Evolutionary conservation across 768 basidiomycete genomes (phyloP).

Genomic region (Mycena leptocephala): DNA sequence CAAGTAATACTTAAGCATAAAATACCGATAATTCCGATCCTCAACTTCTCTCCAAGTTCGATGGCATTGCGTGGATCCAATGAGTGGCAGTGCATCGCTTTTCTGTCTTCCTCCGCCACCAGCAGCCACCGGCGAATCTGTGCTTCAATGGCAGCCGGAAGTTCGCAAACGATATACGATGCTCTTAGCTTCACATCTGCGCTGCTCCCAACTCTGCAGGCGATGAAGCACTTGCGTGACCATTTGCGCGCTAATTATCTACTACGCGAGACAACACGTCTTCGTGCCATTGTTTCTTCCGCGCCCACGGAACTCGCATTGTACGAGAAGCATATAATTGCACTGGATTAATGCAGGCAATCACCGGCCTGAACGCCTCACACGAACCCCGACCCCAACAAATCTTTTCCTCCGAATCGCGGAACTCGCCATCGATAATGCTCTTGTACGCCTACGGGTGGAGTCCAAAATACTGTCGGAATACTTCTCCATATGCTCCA

Average conservation of each 20-base stretch:
- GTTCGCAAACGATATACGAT: background rate
- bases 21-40: no score
- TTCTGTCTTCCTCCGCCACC: no score
- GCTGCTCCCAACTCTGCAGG: background rate
- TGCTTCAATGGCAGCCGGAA: background rate
- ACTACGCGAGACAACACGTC: slow-evolving; percentile 18
- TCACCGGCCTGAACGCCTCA: background rate
- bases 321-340: background rate
- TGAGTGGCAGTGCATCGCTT: no score
- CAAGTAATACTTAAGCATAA: no score
- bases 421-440: background rate
- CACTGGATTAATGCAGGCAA: background rate
- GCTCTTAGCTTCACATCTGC: background rate
- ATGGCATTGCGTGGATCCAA: no score
- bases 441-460: background rate
- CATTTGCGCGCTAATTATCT: slow-evolving; percentile 3
- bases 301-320: background rate
- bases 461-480: background rate
- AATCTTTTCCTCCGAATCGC: background rate
- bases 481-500: slow-evolving; percentile 10
- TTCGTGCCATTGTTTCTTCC: background rate
- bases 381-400: background rate
- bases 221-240: background rate
- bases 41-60: no score
- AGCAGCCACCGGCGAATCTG: no score